Evolutionary conservation across 139 green algal genomes (phyloP).

Genomic region (Ettlia oleoabundans): DNA sequence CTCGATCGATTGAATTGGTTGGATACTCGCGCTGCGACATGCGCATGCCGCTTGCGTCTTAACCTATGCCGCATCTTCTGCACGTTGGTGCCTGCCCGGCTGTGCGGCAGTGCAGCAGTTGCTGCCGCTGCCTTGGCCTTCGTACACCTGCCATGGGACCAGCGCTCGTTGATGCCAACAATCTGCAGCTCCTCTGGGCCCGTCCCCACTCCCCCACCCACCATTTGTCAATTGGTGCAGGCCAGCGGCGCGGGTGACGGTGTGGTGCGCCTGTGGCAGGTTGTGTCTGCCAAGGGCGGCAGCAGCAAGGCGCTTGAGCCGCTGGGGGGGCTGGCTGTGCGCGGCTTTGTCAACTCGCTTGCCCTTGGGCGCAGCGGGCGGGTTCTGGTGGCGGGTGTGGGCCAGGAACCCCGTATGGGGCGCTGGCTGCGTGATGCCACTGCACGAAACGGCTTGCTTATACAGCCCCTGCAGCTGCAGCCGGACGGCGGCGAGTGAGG

Average conservation of each 20-base stretch:
- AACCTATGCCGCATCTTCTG: too few species aligned
- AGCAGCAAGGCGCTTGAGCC: constrained; percentile 39
- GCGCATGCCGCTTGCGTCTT: too few species aligned
- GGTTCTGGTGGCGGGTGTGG: constrained; percentile 88
- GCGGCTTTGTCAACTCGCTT: constrained; percentile 93
- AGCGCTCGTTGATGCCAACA: too few species aligned
- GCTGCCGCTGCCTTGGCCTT: too few species aligned
- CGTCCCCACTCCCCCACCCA: too few species aligned
- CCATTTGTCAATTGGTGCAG: too few species aligned
- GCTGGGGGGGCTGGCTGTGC: constrained; percentile 72
- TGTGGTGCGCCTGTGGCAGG: constrained; percentile 83
- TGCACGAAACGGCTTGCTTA: constrained; percentile 86
- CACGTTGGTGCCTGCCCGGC: too few species aligned
- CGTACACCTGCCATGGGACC: too few species aligned
- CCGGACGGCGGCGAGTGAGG: neutral
- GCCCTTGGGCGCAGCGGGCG: constrained; percentile 70
- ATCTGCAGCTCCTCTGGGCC: too few species aligned
- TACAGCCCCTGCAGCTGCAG: constrained; percentile 68
- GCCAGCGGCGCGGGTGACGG: constrained; percentile 90
- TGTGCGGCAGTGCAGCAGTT: too few species aligned
- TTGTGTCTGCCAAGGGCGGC: constrained; percentile 20
- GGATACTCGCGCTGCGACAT: too few species aligned
- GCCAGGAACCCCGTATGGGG: constrained; percentile 93
- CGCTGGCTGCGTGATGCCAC: constrained; percentile 79
- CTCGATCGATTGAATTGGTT: too few species aligned